Percentiles rank a stretch among this genome's conserved stretches.
Conservation (phyloP, 345 rosid genomes). For the Eucalyptus tenuipes region DNA sequence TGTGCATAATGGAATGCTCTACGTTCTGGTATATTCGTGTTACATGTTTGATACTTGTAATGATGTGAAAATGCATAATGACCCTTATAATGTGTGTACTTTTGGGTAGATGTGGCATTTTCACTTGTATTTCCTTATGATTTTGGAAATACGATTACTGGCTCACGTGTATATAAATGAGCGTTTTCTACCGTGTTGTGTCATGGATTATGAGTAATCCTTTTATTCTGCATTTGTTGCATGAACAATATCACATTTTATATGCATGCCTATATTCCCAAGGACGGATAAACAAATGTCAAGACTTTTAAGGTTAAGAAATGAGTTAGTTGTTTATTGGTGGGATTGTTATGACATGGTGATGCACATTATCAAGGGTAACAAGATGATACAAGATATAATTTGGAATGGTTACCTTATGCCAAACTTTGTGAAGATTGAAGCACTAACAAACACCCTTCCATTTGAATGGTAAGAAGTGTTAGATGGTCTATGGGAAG, state of each 20-base stretch:
- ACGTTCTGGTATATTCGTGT: neutral
- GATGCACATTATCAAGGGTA: neutral
- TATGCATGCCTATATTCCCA: rapidly evolving
- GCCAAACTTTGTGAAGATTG: neutral
- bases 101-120: neutral
- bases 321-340: rapidly evolving
- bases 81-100: neutral
- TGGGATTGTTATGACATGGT: neutral
- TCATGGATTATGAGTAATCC: neutral
- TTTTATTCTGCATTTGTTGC: neutral
- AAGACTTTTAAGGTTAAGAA: neutral
- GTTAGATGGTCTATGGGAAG: neutral
- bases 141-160: neutral
- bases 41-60: neutral
- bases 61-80: neutral
- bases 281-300: neutral
- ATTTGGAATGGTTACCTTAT: neutral
- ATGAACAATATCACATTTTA: too few species aligned
- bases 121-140: neutral
- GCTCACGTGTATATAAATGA: neutral
- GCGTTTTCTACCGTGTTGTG: rapidly evolving
- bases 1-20: neutral
- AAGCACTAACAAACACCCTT: neutral
- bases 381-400: neutral
- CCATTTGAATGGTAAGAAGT: rapidly evolving